These are phyloP conservation scores for Kappamyces sp. DNA, from an alignment of 192 early-diverging fungal genomes.

Conservation along the genomic window DNA sequence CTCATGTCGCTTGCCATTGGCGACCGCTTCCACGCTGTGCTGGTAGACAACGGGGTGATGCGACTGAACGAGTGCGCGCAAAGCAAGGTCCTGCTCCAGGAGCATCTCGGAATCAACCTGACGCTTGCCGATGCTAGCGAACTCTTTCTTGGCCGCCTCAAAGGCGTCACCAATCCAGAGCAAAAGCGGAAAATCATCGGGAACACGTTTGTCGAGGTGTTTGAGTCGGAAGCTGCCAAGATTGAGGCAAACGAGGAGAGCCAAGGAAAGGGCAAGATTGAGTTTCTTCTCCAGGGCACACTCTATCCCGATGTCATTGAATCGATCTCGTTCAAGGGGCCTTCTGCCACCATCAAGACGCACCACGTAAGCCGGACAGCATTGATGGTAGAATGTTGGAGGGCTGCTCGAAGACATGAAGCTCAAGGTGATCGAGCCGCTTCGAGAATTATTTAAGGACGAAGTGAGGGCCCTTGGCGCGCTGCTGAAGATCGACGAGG, in stretches of 20 bases:
- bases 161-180: conserved; percentile 93
- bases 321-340: conserved; percentile 98
- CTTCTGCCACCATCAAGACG: conserved; percentile 97
- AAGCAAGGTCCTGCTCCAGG: conserved; percentile 76
- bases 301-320: conserved; percentile 99
- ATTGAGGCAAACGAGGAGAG: conserved; percentile 76
- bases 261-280: conserved; percentile 70
- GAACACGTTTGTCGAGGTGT: conserved; percentile 98
- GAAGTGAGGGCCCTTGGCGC: conserved; percentile 96
- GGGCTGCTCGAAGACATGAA: conserved; percentile 96
- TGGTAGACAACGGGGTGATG: conserved; percentile 99
- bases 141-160: conserved; percentile 72
- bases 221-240: conserved; percentile 84
- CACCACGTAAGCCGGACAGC: conserved; percentile 66
- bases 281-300: conserved; percentile 96
- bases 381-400: conserved; percentile 72
- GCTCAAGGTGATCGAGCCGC: conserved; percentile 94
- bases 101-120: conserved; percentile 93
- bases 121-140: conserved; percentile 84
- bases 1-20: conserved; percentile 97
- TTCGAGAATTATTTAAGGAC: conserved; percentile 98
- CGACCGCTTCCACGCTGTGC: conserved; percentile 94
- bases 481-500: conserved; percentile 83
- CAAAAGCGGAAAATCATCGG: conserved; percentile 98
- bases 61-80: conserved; percentile 88